Base-by-base conservation (phyloP, 208 protist species). In the Balamuthia mandrillaris region DNA sequence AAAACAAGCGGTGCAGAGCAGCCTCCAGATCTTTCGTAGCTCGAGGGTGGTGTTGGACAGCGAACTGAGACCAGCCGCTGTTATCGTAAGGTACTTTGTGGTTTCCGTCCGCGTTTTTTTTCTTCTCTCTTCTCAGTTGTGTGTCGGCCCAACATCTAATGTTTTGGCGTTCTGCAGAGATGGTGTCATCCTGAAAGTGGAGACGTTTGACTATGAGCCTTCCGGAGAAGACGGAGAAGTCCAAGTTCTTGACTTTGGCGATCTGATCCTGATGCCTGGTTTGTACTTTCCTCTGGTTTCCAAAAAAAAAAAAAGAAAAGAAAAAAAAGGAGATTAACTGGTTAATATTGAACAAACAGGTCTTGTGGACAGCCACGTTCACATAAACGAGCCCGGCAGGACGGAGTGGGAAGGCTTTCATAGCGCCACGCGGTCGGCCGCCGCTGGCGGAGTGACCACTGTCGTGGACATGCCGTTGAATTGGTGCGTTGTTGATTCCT, bases 401-500 rank as follows among this genome's bases (percentile, higher is more conserved):
- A 90, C 88, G 4, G 83, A 74, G 47, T 91, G 88, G 88, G 88
- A 91, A 39, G 88, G 88, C 24, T 91, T 90, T 60, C 39, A 65
- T 0, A 60, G 58, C 44, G 88, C 87, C 18, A 91, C 88, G 0
- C 74, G 42, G 45, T 86, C 87, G 54, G 88, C 88, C 24, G 88
- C 88, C 39, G 81, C 88, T 3, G 88, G 88, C 24, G 88, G 88
- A 29, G 88, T 91, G n/a, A 91, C 88, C 1, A 91, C 88, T 0
- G 63, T 91, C 9, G 61, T 90, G 21, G 88, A 91, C 45, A 91
- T 91, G 88, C 88, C 88, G 41, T 65, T 91, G 9, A 90, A 91
- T 27, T 77, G 49, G 58, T 82, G 24, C 75, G 7, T 24, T 42
- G 10, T 60, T 4, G 7, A 33, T 3, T 14, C 35, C 3, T 81